Conservation (phyloP, 495 filamentous ascomycete species). For the Chlorociboria aeruginascens region DNA sequence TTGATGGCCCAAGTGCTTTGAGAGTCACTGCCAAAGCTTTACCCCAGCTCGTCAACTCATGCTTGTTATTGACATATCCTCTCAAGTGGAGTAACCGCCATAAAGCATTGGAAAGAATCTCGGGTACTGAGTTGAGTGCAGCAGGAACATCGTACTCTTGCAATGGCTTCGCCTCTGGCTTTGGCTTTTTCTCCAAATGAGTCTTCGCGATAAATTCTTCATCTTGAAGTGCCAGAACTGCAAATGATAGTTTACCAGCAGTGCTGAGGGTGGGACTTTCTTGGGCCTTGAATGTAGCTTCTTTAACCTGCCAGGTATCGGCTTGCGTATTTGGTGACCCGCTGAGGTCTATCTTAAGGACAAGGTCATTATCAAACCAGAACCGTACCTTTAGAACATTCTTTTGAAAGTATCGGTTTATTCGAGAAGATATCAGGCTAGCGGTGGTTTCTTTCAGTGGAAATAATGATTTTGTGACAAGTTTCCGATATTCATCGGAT, state of each 20-base stretch:
- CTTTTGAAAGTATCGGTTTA: conserved; percentile 69
- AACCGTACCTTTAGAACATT: conserved; percentile 63
- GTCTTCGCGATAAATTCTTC: conserved; percentile 56
- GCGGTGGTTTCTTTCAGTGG: conserved; percentile 64
- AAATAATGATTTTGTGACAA: conserved; percentile 60
- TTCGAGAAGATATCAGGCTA: conserved; percentile 58
- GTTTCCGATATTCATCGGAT: conserved; percentile 65
- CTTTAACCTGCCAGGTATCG: conserved; percentile 64
- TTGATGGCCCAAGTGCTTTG: conserved; percentile 40
- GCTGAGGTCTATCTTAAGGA: conserved; percentile 47
- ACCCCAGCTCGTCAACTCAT: conserved; percentile 78
- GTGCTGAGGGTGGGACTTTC: conserved; percentile 4
- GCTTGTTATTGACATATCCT: conserved; percentile 68
- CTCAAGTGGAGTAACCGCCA: conserved; percentile 87
- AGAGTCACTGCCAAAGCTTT: conserved; percentile 60
- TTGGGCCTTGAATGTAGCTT: conserved; percentile 35
- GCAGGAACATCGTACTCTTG: conserved; percentile 6
- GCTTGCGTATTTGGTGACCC: conserved; percentile 47
- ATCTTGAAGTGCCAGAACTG: conserved; percentile 48
- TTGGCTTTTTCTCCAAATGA: conserved; percentile 25
- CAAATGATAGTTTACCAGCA: conserved; percentile 41
- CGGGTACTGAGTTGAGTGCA: conserved; percentile 45
- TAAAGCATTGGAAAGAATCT: conserved; percentile 63
- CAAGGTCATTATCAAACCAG: conserved; percentile 67
- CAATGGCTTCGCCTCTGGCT: conserved; percentile 27